Evolutionary conservation across 2,329 filamentous ascomycete species (phyloP), one percentile per base, ranked within the genome.

Genomic region (Ophiocordyceps camponoti-floridani): DNA sequence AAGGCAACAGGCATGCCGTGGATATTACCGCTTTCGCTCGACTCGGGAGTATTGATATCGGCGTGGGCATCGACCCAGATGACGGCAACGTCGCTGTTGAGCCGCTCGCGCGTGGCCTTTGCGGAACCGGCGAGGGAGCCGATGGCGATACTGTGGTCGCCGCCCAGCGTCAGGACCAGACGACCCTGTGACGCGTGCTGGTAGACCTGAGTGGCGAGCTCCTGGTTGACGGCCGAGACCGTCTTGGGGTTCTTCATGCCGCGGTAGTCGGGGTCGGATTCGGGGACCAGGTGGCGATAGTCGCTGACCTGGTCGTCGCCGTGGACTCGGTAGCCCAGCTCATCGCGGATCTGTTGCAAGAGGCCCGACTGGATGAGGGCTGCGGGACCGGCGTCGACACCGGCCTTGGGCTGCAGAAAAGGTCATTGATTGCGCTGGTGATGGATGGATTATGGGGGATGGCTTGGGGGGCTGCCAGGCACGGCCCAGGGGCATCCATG

Each of bases 1-100:
- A 96, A 98, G 4, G 85, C 78, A 35, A 96, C 84, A 2, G 91
- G 91, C 91, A 98, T 98, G 54, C 91, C 91, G 66, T 98, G 91
- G 50, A 98, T 83, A 65, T 96, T 96, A 31, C 91, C 91, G 52
- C 83, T 91, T 40, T 74, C 83, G 51, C 82, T 89, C 42, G 77
- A 82, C 73, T 96, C 88, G 44, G 89, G 91, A 1, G 84, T 87
- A 68, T 98, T 98, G 70, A 98, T 95, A 63, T 98, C 91, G 45
- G 89, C 82, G 63, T 98, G 91, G 26, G 91, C 91, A 63, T 98
- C 91, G 30, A 98, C 91, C 91, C 91, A 98, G 61, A 98, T 93
- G 47, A 98, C 85, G 12, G 87, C 91, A 50, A 95, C 79, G 55
- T 96, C 89, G 46, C 82, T 73, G 41, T 69, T 77, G 47, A 94